A percentile compares a stretch with the other conserved stretches of the same genome.
Evolutionary conservation across 441 rosid species (phyloP).

Genomic region (Pelargonium australe): DNA sequence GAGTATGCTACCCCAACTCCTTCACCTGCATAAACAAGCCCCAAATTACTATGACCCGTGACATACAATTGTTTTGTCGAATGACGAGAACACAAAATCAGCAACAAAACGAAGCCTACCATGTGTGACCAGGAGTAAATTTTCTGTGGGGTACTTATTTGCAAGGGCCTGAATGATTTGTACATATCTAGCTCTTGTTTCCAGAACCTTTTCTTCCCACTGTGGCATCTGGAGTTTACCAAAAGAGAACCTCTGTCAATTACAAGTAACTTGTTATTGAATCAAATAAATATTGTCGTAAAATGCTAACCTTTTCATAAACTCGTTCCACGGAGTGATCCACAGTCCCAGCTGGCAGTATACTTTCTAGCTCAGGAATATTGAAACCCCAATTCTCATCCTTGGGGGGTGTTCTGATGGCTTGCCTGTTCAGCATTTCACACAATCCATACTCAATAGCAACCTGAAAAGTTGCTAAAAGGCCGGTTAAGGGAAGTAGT

Average conservation of each 20-base stretch:
- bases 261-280: not conserved
- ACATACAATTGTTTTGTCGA: not conserved
- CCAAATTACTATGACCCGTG: not conserved
- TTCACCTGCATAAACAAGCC: constrained; percentile 49
- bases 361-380: constrained; percentile 51
- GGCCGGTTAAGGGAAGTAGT: too few relatives aligned
- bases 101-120: constrained; percentile 36
- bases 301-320: constrained; percentile 46
- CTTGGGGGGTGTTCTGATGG: constrained; percentile 52
- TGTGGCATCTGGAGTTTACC: constrained; percentile 49
- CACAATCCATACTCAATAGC: constrained; percentile 73
- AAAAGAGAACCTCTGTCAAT: constrained; percentile 13
- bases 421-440: constrained; percentile 57
- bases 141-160: constrained; percentile 73
- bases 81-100: not conserved
- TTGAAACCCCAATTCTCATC: constrained; percentile 61
- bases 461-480: constrained; percentile 34
- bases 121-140: constrained; percentile 82
- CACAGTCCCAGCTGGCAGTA: constrained; percentile 63
- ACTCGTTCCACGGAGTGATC: constrained; percentile 49
- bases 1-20: constrained; percentile 67
- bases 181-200: constrained; percentile 54
- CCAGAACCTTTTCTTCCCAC: constrained; percentile 61
- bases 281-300: constrained; percentile 2
- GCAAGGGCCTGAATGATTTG: constrained; percentile 57